Percentiles rank a stretch among this genome's conserved stretches.
Evolutionary conservation across 306 rosid genomes (phyloP).

Genomic region (Spatholobus suberectus): DNA sequence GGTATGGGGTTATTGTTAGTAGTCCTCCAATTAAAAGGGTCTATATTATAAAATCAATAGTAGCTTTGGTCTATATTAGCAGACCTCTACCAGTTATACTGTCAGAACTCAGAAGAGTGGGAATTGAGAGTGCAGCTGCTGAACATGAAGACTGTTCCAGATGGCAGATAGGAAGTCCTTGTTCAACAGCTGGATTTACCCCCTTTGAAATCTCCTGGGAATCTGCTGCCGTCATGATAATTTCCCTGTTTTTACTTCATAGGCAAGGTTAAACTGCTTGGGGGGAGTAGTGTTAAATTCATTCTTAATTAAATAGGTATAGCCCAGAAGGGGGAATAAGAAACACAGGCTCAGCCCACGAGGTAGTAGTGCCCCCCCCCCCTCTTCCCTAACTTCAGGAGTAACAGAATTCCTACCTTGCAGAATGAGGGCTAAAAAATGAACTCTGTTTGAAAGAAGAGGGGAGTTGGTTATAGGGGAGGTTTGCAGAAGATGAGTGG

Average conservation of each 20-base stretch:
- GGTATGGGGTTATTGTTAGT: not conserved
- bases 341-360: not conserved
- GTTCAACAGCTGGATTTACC: not conserved
- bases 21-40: not conserved
- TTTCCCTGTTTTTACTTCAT: not conserved
- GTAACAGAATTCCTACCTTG: not conserved
- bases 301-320: not conserved
- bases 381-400: not conserved
- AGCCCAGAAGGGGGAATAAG: no score
- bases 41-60: not conserved
- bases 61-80: not conserved
- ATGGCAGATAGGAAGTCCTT: not conserved
- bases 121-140: not conserved
- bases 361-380: not conserved
- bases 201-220: not conserved
- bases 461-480: not conserved
- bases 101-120: not conserved
- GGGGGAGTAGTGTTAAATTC: not conserved
- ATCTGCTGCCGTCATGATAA: not conserved
- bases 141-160: not conserved
- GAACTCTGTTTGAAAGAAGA: not conserved
- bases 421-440: not conserved
- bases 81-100: not conserved
- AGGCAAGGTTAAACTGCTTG: not conserved
- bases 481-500: not conserved